Percentiles rank a stretch among this genome's conserved stretches.
phyloP scores from a whole-genome alignment of 2,329 filamentous ascomycete species.

The Chaetomium sp. region DNA sequence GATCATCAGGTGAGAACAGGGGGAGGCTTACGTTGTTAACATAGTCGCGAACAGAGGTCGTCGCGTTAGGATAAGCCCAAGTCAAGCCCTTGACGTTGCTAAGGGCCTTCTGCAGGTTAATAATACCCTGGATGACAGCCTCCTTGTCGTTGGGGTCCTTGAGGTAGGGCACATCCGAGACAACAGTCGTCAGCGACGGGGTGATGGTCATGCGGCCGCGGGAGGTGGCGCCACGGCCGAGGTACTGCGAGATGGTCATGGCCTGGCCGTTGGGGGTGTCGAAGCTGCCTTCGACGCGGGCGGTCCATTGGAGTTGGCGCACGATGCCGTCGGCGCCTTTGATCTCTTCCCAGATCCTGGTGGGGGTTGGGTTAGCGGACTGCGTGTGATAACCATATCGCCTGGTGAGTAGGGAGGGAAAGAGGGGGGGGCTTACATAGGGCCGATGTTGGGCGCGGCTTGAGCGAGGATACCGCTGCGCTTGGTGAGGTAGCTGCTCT shows the following conservation, averaged over 20 bases:
- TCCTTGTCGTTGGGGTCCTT: slow-evolving; percentile 47
- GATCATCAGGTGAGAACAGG: background rate
- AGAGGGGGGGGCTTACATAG: slow-evolving; percentile 36
- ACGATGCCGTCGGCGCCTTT: slow-evolving; percentile 51
- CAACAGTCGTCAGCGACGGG: slow-evolving; percentile 45
- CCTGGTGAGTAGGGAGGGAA: too few relatives aligned
- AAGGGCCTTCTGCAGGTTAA: slow-evolving; percentile 47
- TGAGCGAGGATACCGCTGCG: slow-evolving; percentile 56
- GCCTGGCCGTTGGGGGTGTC: slow-evolving; percentile 28
- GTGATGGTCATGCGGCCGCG: slow-evolving; percentile 53
- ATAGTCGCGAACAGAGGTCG: slow-evolving; percentile 44
- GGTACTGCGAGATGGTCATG: slow-evolving; percentile 36
- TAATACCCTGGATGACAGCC: slow-evolving; percentile 52
- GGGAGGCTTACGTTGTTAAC: slow-evolving; percentile 36
- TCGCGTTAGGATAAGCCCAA: slow-evolving; percentile 42
- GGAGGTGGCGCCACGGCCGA: slow-evolving; percentile 52
- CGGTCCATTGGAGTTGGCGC: slow-evolving; percentile 60
- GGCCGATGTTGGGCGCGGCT: slow-evolving; percentile 59
- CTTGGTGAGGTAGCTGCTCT: slow-evolving; percentile 37
- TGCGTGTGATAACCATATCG: too few relatives aligned
- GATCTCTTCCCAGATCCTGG: slow-evolving; percentile 51
- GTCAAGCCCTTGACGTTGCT: slow-evolving; percentile 43
- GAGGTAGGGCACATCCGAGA: slow-evolving; percentile 51
- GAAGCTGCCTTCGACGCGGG: slow-evolving; percentile 53
- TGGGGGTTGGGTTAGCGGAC: background rate